These are phyloP conservation scores for Alternaria triticimaculans DNA, from an alignment of 2,329 filamentous ascomycete genomes.

Conservation along the genomic window DNA sequence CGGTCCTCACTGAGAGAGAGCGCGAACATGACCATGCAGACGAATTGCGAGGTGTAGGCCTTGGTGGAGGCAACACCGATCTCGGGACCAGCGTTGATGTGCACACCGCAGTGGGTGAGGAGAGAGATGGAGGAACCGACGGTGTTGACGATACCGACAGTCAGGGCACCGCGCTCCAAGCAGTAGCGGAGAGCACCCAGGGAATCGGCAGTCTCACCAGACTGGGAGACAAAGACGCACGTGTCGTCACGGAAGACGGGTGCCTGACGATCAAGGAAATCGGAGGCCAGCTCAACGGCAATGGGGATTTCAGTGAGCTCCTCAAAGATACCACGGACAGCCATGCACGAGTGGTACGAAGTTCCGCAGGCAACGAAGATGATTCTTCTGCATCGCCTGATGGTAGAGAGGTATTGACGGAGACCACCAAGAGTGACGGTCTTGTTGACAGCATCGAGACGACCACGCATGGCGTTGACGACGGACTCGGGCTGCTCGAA, in stretches of 20 bases:
- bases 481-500: constrained; percentile 99
- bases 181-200: constrained; percentile 97
- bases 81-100: constrained; percentile 98
- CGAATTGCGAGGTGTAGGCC: constrained; percentile 98
- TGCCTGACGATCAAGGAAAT: constrained; percentile 95
- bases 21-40: constrained; percentile 99
- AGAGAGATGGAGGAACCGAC: constrained; percentile 98
- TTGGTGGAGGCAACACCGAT: constrained; percentile 99
- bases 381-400: constrained; percentile 93
- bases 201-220: constrained; percentile 97
- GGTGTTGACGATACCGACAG: constrained; percentile 97
- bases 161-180: constrained; percentile 94
- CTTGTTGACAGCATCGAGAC: constrained; percentile 92
- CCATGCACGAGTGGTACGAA: constrained; percentile 99
- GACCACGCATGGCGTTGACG: constrained; percentile 99
- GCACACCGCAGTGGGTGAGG: constrained; percentile 98
- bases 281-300: constrained; percentile 92
- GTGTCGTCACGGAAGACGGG: constrained; percentile 99
- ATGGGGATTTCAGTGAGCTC: constrained; percentile 98
- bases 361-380: constrained; percentile 99
- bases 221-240: constrained; percentile 98
- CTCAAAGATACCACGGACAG: constrained; percentile 95
- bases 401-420: constrained; percentile 94
- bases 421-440: constrained; percentile 94
- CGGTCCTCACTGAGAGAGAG: constrained; percentile 95